Conservation (phyloP, 2,329 filamentous ascomycete genomes). For the Sporothrix sp. region DNA sequence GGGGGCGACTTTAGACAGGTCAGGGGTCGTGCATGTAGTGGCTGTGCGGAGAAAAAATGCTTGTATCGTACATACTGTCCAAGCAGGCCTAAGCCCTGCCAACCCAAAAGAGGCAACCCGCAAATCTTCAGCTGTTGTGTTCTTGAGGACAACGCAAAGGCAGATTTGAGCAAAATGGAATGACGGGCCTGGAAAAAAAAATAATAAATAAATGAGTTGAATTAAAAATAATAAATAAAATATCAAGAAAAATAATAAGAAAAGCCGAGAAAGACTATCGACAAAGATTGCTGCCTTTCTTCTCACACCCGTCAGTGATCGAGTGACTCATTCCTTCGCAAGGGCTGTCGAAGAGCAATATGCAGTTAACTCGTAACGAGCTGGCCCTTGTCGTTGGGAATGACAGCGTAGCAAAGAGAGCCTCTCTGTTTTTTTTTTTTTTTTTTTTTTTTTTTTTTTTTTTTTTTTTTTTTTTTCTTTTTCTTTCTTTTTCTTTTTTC, state of each 20-base stretch:
- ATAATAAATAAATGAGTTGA: background rate
- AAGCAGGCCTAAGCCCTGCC: background rate
- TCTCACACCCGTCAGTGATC: background rate
- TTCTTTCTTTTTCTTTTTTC: background rate
- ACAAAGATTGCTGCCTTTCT: background rate
- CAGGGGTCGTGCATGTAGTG: background rate
- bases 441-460: background rate
- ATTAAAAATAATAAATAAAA: background rate
- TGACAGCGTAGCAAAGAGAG: background rate
- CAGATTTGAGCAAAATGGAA: background rate
- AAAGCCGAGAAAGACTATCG: background rate
- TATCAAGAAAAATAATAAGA: background rate
- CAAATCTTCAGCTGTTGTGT: too few relatives aligned
- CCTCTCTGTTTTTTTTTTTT: background rate
- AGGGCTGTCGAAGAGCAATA: too few relatives aligned
- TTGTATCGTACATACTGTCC: too few relatives aligned
- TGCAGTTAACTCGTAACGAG: too few relatives aligned
- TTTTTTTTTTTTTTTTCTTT: background rate
- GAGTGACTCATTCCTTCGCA: too few relatives aligned
- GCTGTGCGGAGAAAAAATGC: too few relatives aligned
- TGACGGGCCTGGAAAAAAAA: background rate
- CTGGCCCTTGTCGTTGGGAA: background rate
- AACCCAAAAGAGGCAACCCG: conserved; percentile 9
- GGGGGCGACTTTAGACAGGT: background rate
- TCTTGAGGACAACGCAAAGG: background rate